phyloP scores from a whole-genome alignment of 768 basidiomycete genomes.

The Strobilomyces echinocephalus region DNA sequence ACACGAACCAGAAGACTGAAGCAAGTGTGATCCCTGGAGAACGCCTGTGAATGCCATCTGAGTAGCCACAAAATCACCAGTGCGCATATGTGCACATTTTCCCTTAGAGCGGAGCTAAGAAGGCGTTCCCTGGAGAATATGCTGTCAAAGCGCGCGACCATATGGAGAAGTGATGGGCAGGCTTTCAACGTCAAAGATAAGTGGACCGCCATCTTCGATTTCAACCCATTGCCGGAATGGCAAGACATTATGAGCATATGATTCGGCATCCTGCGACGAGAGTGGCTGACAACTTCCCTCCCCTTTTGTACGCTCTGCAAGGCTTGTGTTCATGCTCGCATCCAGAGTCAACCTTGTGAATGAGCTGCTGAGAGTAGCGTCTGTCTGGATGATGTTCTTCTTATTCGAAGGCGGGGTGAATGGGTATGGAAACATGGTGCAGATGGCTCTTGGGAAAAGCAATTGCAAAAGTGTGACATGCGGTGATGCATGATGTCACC shows the following conservation, averaged over 20 bases:
- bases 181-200: conserved; percentile 5
- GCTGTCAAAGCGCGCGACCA: not conserved
- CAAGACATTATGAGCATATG: conserved; percentile 6
- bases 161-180: not conserved
- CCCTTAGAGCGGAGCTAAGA: conserved; percentile 7
- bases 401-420: conserved; percentile 12
- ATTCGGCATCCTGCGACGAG: conserved; percentile 11
- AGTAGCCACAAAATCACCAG: not conserved
- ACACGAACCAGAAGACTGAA: not conserved
- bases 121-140: conserved; percentile 6
- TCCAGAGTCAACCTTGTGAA: conserved; percentile 10
- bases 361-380: conserved; percentile 1
- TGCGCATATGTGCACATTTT: conserved; percentile 24
- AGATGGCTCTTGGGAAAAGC: too few relatives aligned
- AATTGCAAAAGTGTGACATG: too few relatives aligned
- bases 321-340: conserved; percentile 5
- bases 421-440: conserved; percentile 16
- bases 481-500: too few relatives aligned
- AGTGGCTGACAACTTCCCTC: conserved; percentile 8
- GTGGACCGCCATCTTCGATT: conserved; percentile 3
- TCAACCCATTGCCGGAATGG: conserved; percentile 2
- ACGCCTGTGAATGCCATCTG: conserved; percentile 15
- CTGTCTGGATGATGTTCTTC: conserved; percentile 2
- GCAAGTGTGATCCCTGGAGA: not conserved
- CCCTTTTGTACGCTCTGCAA: conserved; percentile 1